Percentiles rank a stretch among this genome's conserved stretches.
phyloP scores from a whole-genome alignment of 1,139 yeast genomes.

The Hanseniaspora gamundiae region DNA sequence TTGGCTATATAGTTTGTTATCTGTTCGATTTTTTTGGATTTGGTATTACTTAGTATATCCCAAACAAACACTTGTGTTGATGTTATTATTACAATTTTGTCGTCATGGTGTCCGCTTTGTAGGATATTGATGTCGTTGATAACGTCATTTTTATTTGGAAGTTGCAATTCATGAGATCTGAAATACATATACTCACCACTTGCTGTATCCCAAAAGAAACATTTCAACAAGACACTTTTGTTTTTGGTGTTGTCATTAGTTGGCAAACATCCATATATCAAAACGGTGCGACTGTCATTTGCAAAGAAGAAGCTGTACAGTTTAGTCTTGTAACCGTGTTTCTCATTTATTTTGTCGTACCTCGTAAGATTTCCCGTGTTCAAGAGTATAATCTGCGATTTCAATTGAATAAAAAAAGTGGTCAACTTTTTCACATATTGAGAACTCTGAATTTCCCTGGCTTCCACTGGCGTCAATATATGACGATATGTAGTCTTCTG shows the following conservation, averaged over 20 bases:
- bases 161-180: background rate
- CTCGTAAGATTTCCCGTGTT: conserved; percentile 21
- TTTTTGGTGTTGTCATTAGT: background rate
- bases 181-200: background rate
- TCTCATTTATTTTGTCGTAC: conserved; percentile 22
- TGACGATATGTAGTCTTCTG: conserved; percentile 1
- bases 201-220: background rate
- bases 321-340: conserved; percentile 18
- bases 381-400: conserved; percentile 16
- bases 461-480: background rate
- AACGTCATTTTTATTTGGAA: background rate
- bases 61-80: background rate
- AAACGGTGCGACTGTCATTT: conserved; percentile 8
- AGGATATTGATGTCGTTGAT: background rate
- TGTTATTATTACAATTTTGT: background rate
- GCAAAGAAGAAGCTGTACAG: conserved; percentile 13
- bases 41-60: background rate
- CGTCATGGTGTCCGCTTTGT: background rate
- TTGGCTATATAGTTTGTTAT: background rate
- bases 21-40: background rate
- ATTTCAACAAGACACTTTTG: background rate
- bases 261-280: conserved; percentile 9
- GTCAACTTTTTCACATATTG: conserved; percentile 9
- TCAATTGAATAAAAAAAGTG: conserved; percentile 20
- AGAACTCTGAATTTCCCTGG: conserved; percentile 7